These are phyloP conservation scores for Penicillium italicum DNA, from an alignment of 2,329 filamentous ascomycete genomes.

Conservation along the genomic window DNA sequence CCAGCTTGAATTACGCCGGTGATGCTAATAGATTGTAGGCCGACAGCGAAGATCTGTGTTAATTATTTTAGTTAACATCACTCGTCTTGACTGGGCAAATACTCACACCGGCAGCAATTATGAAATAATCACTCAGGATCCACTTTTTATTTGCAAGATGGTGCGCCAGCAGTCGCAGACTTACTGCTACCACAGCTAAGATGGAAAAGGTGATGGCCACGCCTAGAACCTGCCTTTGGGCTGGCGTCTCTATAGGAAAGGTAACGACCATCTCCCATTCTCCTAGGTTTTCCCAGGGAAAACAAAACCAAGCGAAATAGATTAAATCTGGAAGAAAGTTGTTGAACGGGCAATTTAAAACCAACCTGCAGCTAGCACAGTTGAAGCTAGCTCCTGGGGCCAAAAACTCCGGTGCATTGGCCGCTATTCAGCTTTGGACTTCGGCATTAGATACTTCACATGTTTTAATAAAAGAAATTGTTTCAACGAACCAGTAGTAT, in stretches of 20 bases:
- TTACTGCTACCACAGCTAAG: slow-evolving; percentile 17
- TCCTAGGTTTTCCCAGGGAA: neutral
- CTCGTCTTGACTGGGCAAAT: neutral
- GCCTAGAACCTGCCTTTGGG: slow-evolving; percentile 16
- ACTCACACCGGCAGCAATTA: slow-evolving; percentile 22
- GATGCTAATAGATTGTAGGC: slow-evolving; percentile 23
- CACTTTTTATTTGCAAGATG: slow-evolving; percentile 18
- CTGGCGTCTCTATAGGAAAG: slow-evolving; percentile 19
- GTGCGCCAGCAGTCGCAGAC: slow-evolving; percentile 21
- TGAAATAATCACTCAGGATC: slow-evolving; percentile 21
- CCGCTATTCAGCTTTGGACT: neutral
- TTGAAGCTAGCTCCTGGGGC: neutral
- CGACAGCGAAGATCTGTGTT: slow-evolving; percentile 19
- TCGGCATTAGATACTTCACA: neutral
- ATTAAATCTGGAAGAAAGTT: neutral
- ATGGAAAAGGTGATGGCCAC: slow-evolving; percentile 20
- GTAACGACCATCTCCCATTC: slow-evolving; percentile 10
- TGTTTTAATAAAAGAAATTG: no score
- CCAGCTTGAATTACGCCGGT: slow-evolving; percentile 22
- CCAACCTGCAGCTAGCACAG: neutral
- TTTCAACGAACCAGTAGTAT: neutral
- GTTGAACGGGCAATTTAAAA: neutral
- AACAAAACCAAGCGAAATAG: no score
- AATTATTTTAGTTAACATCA: neutral
- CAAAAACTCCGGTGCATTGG: neutral